Base-by-base conservation (phyloP, 1,139 yeast genomes). In the Protomyces gravidus region DNA sequence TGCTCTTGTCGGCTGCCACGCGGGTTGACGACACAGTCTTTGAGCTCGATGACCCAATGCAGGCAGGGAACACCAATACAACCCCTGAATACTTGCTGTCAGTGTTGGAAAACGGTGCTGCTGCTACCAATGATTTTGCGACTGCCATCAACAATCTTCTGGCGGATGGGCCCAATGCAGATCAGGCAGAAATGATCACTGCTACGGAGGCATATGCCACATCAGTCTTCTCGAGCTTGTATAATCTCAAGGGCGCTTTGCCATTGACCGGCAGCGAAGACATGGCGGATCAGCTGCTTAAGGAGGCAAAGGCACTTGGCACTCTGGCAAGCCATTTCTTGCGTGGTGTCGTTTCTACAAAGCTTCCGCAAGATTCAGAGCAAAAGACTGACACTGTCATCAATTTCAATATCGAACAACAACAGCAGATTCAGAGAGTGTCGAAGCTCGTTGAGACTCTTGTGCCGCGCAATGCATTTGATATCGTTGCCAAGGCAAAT, bases 31-130 rank as follows among this genome's bases (percentile, higher is more conserved):
- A 86, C 64, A 75, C 88, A 0, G 76, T 85, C 55, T 85, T 81
- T 68, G 90, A 85, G 67, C 76, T 88, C 63, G 84, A 82, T 59
- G 84, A 92, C 2, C 86, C 94, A 23, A 80, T 86, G 80, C 92
- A 86, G 70, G 89, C 92, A 17, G 95, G 95, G 60, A 87, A 87
- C 68, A 82, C 84, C 66, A 83, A 84, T 69, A 78, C 95, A 1
- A 81, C 94, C 0, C 89, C 95, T 1, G 85, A 81, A 67, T 85
- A 82, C 68, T 73, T 86, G 42, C 75, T 84, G 48, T 84, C 94
- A 0, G 75, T 87, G 52, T 75, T 85, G 65, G 96, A 89, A 69
- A 80, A 83, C 66, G 79, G 86, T 26, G 81, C 89, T 0, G 81
- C 84, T 58, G 76, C 81, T 26, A 89, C 90, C 0, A 87, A 92